Evolutionary conservation across 805 yeast genomes (phyloP), one percentile per base, ranked within the genome.

Genomic region (Candida sakaeoensis): DNA sequence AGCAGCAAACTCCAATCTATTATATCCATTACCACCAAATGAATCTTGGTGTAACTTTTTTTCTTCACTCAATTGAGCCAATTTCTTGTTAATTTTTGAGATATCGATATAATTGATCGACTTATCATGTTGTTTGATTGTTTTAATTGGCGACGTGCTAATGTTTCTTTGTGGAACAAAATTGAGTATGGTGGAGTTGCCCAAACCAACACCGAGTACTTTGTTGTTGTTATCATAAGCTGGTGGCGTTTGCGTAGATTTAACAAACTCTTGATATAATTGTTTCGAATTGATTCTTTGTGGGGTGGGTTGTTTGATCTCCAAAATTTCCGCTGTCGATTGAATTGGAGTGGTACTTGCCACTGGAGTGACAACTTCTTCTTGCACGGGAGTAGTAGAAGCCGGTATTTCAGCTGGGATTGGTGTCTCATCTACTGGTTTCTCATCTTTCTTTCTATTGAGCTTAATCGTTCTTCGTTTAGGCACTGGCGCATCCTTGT

Each of bases 391-490:
- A 10, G n/a, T 5, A 12, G 39, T 8, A n/a, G 39, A 15, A 13
- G 43, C 17, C 27, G 30, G 19, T 18, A 38, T 10, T 9, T 26
- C 17, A 19, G 42, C 27, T 12, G 22, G 21, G 4, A 23, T 5
- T 17, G 25, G 27, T 8, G 27, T 8, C 6, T 30, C 32, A 16
- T 17, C 17, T 28, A 10, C 22, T 10, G 2, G n/a, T 16, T 21
- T 25, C 26, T 39, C 34, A 16, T 24, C 18, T 25, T 47, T 44
- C 40, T 44, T 52, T 39, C 41, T 51, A 17, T 48, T 44, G 41
- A 70, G 38, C 44, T 60, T 67, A 37, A 72, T 63, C 13, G 53
- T 58, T 49, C 78, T 53, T 54, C 78, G 55, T 51, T 68, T 68
- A 5, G 76, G 75, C 43, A 66, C 65, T 22, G 48, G 43, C 13